Evolutionary conservation across 495 filamentous ascomycete genomes (phyloP), one percentile per base, ranked within the genome.

Genomic region (Penicilliopsis zonata): DNA sequence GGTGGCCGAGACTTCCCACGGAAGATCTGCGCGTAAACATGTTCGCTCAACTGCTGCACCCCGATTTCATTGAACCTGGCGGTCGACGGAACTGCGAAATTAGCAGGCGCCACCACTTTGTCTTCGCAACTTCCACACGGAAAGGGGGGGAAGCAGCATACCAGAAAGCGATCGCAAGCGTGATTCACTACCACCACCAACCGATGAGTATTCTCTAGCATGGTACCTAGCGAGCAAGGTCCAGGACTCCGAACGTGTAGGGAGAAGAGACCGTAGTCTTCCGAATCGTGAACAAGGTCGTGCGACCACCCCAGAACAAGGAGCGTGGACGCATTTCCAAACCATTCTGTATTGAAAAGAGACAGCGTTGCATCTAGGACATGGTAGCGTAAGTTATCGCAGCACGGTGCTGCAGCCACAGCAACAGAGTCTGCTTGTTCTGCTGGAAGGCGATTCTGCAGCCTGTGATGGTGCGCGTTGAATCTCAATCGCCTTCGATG

Each of bases 11-110:
- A 43, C 35, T 70, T 62, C 23, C 61, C 56, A n/a, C 63, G 65
- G 50, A 98, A 98, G 25, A 98, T 62, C 53, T 96, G 92, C 3
- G 72, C 45, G 54, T 86, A 78, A 20, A 99, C 70, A 66, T 79
- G 68, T 34, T 67, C 65, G 63, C 83, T 90, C 25, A 99, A 51
- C 43, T 94, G 87, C 59, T 99, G 92, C 15, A 99, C 84, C 15
- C 84, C 83, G 41, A 99, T 82, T 35, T 90, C 80, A 50, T 95
- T 96, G 60, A 76, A 85, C 33, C 88, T 76, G 21, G 79, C 61
- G 19, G 61, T 44, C 20, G 75, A 67, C 16, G 66, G 61, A 25
- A 78, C 74, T 76, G 50, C 13, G 18, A 20, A 28, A 36, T 60
- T 15, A 61, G 50, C 35, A 44, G 21, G 16, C 24, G 30, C 25